These are phyloP conservation scores for Lachancea waltii DNA, from an alignment of 805 yeast species.

Conservation along the genomic window DNA sequence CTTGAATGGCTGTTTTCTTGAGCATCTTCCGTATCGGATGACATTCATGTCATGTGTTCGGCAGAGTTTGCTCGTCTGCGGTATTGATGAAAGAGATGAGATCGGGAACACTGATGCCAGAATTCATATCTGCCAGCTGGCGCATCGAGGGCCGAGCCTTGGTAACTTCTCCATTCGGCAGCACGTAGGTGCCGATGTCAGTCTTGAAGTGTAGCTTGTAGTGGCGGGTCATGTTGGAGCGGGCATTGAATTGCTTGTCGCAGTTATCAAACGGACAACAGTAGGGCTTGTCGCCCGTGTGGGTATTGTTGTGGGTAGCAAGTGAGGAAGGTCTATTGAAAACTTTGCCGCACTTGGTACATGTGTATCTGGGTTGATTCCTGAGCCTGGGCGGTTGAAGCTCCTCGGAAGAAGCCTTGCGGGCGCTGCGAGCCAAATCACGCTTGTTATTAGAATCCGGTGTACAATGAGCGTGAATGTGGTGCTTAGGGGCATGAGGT, in stretches of 20 bases:
- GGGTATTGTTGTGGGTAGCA: conserved; percentile 72
- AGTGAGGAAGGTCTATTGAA: conserved; percentile 86
- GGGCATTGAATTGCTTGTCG: conserved; percentile 49
- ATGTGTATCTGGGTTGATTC: conserved; percentile 34
- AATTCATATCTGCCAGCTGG: conserved; percentile 9
- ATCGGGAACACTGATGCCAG: not conserved
- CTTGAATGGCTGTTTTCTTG: too few species aligned
- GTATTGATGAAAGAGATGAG: not conserved
- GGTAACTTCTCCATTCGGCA: conserved; percentile 19
- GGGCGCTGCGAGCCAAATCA: not conserved
- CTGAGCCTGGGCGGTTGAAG: conserved; percentile 1
- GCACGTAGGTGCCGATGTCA: conserved; percentile 15
- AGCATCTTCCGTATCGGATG: not conserved
- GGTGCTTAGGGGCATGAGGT: not conserved
- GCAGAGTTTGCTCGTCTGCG: not conserved
- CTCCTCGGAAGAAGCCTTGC: not conserved
- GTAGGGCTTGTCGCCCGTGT: conserved; percentile 89
- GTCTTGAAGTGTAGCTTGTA: conserved; percentile 24
- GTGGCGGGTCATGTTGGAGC: conserved; percentile 30
- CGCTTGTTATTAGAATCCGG: too few species aligned
- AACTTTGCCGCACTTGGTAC: conserved; percentile 67
- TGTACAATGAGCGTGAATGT: too few species aligned
- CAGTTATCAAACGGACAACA: conserved; percentile 57
- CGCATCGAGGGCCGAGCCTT: conserved; percentile 14
- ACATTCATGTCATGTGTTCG: not conserved